Evolutionary conservation across 495 filamentous ascomycete species (phyloP), one percentile per base, ranked within the genome.

Genomic region (Oidiodendron maius): DNA sequence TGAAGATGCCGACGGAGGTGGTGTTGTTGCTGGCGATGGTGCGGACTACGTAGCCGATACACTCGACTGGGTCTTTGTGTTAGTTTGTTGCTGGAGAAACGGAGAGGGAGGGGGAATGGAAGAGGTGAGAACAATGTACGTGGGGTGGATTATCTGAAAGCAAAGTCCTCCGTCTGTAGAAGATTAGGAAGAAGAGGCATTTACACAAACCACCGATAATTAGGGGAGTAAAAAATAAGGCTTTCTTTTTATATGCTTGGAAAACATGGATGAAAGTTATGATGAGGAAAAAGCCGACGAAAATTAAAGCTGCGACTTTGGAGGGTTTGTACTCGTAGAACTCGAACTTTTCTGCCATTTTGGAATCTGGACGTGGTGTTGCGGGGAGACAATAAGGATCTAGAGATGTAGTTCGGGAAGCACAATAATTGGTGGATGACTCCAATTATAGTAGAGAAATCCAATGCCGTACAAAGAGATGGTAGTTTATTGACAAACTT

Each of bases 161-260:
- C n/a, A n/a, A n/a, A n/a, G n/a, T n/a, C n/a, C n/a, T n/a, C n/a
- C n/a, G n/a, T n/a, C 18, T 2, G 4, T 2, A 38, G 30, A 24
- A 20, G 1, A 12, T 9, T 35, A 23, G 22, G 0, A 16, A 1
- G 40, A 18, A 49, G 23, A 16, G 30, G 28, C 5, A 32, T 30
- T 40, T 65, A 81, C 78, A 79, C 10, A 71, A 46, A 15, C 76
- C 71, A 12, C 80, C 81, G n/a, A 83, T 55, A 6, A 78, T 34
- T 10, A 84, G 66, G 0, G 81, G 71, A 11, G 74, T 71, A 28
- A 85, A 75, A 55, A 76, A 84, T 69, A 71, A 83, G 3, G 70
- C 71, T 39, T 64, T 62, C 17, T 61, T 65, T 18, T 60, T 66
- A 37, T 66, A 43, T 4, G 82, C 53, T 45, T 78, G 71, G 44